phyloP scores from a whole-genome alignment of 2,329 filamentous ascomycete genomes.

The Xylaria sp. region DNA sequence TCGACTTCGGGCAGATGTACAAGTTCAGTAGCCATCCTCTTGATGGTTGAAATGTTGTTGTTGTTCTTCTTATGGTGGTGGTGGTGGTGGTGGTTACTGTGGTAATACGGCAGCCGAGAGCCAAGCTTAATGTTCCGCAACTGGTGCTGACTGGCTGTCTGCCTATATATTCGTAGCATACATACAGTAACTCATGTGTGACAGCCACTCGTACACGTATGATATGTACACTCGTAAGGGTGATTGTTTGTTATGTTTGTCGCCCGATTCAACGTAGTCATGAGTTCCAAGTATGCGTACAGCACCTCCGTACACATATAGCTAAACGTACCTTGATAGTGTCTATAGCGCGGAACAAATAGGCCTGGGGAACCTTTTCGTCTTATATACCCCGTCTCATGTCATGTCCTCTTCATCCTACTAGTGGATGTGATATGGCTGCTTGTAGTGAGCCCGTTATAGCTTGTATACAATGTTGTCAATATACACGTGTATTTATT shows the following conservation, averaged over 20 bases:
- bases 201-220: background rate
- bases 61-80: conserved; percentile 28
- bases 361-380: no score
- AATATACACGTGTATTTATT: no score
- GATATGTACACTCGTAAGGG: background rate
- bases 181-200: background rate
- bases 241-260: background rate
- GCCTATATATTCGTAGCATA: background rate
- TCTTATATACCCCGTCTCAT: no score
- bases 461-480: no score
- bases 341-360: no score
- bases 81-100: conserved; percentile 10
- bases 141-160: background rate
- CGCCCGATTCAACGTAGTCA: no score
- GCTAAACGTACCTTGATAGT: background rate
- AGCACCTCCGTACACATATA: no score
- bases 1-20: conserved; percentile 77
- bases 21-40: conserved; percentile 70
- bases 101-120: conserved; percentile 27
- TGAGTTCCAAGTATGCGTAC: no score
- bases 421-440: no score
- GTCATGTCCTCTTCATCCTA: no score
- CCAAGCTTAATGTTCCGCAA: conserved; percentile 16
- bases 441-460: no score
- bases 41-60: conserved; percentile 36